Conservation (phyloP, 805 yeast genomes). For the Candida piceae region DNA sequence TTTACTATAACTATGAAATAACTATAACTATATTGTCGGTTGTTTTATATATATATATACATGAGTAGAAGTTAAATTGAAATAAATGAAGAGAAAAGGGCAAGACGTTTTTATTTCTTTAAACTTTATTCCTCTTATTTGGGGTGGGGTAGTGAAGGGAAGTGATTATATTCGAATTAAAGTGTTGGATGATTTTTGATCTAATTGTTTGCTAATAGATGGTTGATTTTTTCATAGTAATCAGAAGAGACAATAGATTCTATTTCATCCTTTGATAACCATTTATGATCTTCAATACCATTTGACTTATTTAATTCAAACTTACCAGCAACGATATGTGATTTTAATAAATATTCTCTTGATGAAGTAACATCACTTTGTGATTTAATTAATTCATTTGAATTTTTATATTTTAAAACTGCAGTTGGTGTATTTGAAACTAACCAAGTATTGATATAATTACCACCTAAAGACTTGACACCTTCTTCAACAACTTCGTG, state of each 20-base stretch:
- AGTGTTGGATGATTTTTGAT: too few relatives aligned
- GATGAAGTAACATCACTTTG: constrained; percentile 18
- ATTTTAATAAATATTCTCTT: constrained; percentile 73
- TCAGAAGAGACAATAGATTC: constrained; percentile 42
- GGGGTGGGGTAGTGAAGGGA: too few relatives aligned
- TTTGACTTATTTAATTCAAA: constrained; percentile 44
- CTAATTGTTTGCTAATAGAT: constrained; percentile 32
- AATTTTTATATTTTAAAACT: constrained; percentile 41
- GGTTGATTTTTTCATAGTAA: constrained; percentile 54
- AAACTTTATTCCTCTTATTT: too few relatives aligned
- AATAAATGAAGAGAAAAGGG: too few relatives aligned
- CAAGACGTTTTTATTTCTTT: too few relatives aligned
- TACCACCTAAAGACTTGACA: constrained; percentile 67
- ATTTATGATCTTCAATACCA: constrained; percentile 50
- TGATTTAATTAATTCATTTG: constrained; percentile 19
- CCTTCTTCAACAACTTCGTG: constrained; percentile 75
- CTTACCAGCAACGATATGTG: constrained; percentile 82
- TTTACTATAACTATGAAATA: too few relatives aligned
- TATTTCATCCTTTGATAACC: constrained; percentile 85
- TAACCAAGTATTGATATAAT: constrained; percentile 74
- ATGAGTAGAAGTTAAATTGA: too few relatives aligned
- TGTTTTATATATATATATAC: too few relatives aligned
- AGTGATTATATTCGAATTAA: too few relatives aligned
- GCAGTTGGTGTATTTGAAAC: constrained; percentile 90
- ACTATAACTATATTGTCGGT: too few relatives aligned